These are phyloP conservation scores for Trametes cinnabarina DNA, from an alignment of 768 basidiomycete species.

Conservation along the genomic window DNA sequence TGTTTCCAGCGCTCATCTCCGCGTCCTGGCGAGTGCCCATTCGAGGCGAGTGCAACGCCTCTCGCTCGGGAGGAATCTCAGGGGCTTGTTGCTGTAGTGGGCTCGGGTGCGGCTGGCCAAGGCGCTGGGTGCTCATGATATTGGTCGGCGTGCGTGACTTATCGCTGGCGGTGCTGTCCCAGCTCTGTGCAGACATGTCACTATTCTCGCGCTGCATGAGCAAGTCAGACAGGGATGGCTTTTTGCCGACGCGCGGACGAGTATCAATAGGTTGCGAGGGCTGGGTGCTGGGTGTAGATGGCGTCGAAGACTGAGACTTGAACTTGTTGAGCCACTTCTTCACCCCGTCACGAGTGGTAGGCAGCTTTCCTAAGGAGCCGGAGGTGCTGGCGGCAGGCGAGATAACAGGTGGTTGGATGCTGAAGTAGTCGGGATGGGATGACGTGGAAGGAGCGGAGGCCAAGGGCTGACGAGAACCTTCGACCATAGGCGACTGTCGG, in stretches of 20 bases:
- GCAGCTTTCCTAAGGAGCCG: conserved; percentile 48
- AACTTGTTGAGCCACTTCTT: conserved; percentile 74
- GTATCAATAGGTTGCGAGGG: conserved; percentile 26
- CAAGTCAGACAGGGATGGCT: conserved; percentile 67
- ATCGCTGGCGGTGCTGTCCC: conserved; percentile 59
- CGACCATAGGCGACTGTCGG: conserved; percentile 61
- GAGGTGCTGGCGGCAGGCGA: conserved; percentile 38
- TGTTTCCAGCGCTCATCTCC: conserved; percentile 14
- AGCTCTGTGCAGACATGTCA: conserved; percentile 52
- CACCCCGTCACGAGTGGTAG: conserved; percentile 74
- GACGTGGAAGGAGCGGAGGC: conserved; percentile 45
- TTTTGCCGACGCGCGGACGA: conserved; percentile 44
- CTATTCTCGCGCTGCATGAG: conserved; percentile 56
- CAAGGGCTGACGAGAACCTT: conserved; percentile 46
- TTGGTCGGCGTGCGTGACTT: conserved; percentile 51
- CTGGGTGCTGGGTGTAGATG: conserved; percentile 29
- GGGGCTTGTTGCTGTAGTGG: not conserved
- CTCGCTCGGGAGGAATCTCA: not conserved
- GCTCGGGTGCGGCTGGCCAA: conserved; percentile 4
- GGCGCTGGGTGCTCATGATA: conserved; percentile 21
- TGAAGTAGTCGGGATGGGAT: conserved; percentile 38
- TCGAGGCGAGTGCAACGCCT: conserved; percentile 6
- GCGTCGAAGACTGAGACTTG: conserved; percentile 41
- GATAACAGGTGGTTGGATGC: conserved; percentile 5
- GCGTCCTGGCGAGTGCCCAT: conserved; percentile 1